These are phyloP conservation scores for Corylus heterophylla DNA, from an alignment of 306 rosid genomes.

Conservation along the genomic window DNA sequence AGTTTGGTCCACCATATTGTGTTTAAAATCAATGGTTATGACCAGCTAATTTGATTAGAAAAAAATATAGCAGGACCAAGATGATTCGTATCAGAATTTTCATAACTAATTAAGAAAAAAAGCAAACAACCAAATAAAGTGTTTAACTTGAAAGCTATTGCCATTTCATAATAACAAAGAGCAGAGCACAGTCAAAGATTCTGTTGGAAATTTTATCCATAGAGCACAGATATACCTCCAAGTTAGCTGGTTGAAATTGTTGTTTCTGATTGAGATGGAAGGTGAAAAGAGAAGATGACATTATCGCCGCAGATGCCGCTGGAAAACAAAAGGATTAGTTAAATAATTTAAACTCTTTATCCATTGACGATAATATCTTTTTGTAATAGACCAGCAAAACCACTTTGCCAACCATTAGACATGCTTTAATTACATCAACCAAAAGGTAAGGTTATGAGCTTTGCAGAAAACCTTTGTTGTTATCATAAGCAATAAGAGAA, in stretches of 20 bases:
- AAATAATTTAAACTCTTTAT: slow-evolving; percentile 14
- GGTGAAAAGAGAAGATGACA: slow-evolving; percentile 15
- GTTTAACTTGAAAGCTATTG: not conserved
- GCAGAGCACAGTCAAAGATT: not conserved
- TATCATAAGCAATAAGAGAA: slow-evolving; percentile 11
- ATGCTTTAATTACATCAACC: not conserved
- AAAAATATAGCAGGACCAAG: not conserved
- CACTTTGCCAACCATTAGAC: not conserved
- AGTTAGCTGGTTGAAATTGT: slow-evolving; percentile 12
- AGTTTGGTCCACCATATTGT: not conserved
- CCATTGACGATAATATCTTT: slow-evolving; percentile 1
- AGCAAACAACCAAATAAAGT: not conserved
- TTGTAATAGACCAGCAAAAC: slow-evolving; percentile 1
- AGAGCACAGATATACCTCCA: slow-evolving; percentile 24
- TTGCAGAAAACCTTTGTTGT: slow-evolving; percentile 1
- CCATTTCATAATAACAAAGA: not conserved
- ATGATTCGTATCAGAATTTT: not conserved
- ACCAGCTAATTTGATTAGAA: not conserved
- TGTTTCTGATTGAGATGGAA: slow-evolving; percentile 22
- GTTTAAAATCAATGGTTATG: not conserved
- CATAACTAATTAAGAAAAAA: not conserved
- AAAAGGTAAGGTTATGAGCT: slow-evolving; percentile 4
- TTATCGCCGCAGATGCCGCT: slow-evolving; percentile 70
- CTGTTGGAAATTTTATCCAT: slow-evolving; percentile 6
- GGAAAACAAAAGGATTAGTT: slow-evolving; percentile 33